Evolutionary conservation across 2,329 filamentous ascomycete species (phyloP), one percentile per base, ranked within the genome.

Genomic region (Emergomyces orientalis): DNA sequence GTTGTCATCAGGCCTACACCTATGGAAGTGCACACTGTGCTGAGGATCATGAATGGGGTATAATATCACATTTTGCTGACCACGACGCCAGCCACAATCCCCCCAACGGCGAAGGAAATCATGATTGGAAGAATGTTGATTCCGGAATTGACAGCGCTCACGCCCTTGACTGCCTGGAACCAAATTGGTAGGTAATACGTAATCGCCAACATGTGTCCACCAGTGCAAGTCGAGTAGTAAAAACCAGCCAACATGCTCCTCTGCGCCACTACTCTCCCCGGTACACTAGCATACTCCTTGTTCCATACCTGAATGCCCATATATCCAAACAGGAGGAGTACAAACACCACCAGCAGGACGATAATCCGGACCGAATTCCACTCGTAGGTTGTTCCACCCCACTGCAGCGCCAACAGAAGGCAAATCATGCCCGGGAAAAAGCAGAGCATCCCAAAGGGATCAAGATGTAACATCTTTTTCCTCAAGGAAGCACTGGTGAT

Each of bases 371-470:
- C 65, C 22, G 69, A 67, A 39, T 59, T 68, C 74, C 73, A 76
- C 32, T 66, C 32, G 37, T 70, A 68, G 1, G 63, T 71, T 3
- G 65, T 59, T 7, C 67, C 72, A 25, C 71, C 72, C 85, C 84
- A 88, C 68, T 88, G 82, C 41, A 88, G 75, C 0, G 85, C 85
- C 5, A 88, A 75, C 2, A 88, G 73, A 45, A 88, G 81, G 65
- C 80, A 84, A 17, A 86, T 77, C 47, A 86, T 79, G 39, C 80
- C 79, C 0, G 85, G 84, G 19, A 88, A 72, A 65, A 88, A 83
- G 71, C 86, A 79, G 17, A 82, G 69, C 8, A 83, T 86, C 32
- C 86, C 85, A 1, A 86, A 69, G 0, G 83, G 83, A 63, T 87
- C 84, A 58, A 86, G 69, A 58, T 69, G 67, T 11, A 59, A 34